These are phyloP conservation scores for Pseudogymnoascus sp. DNA, from an alignment of 2,329 filamentous ascomycete genomes.

Conservation along the genomic window DNA sequence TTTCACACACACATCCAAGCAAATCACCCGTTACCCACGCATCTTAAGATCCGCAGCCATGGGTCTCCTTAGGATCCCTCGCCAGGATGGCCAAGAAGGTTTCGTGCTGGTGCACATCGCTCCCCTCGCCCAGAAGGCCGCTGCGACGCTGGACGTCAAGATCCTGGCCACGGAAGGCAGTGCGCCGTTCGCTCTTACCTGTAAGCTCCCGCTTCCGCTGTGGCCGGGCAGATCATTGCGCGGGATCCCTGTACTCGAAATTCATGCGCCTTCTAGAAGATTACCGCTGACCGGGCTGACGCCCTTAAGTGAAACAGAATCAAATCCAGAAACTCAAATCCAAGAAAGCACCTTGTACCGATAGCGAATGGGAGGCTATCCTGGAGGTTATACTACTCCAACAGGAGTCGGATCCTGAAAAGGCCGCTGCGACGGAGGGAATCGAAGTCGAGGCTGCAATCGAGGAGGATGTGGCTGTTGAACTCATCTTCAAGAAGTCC, in stretches of 20 bases:
- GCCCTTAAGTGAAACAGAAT: conserved; percentile 45
- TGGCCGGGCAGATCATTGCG: not conserved
- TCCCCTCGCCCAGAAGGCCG: conserved; percentile 34
- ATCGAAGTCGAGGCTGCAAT: conserved; percentile 56
- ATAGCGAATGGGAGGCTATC: conserved; percentile 59
- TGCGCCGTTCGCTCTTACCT: conserved; percentile 46
- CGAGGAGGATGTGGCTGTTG: conserved; percentile 41
- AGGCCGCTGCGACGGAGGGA: conserved; percentile 47
- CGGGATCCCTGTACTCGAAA: conserved; percentile 18
- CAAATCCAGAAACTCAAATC: conserved; percentile 44
- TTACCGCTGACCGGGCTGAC: conserved; percentile 20
- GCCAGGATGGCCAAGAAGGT: conserved; percentile 40
- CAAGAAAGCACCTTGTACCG: conserved; percentile 44
- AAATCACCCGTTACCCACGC: not conserved
- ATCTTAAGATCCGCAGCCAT: not conserved
- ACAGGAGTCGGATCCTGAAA: conserved; percentile 31
- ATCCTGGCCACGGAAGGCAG: conserved; percentile 61
- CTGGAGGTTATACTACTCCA: conserved; percentile 49
- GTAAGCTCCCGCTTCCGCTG: conserved; percentile 29
- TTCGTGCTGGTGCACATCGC: conserved; percentile 55
- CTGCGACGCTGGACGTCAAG: conserved; percentile 53
- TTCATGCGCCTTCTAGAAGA: conserved; percentile 16
- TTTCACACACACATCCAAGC: not conserved
- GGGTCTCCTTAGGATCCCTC: conserved; percentile 47
- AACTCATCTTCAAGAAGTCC: conserved; percentile 56